Percentiles rank a stretch among this genome's conserved stretches.
Conservation (phyloP, 2,329 filamentous ascomycete genomes). For the Arthrobotrys sphaeroides region DNA sequence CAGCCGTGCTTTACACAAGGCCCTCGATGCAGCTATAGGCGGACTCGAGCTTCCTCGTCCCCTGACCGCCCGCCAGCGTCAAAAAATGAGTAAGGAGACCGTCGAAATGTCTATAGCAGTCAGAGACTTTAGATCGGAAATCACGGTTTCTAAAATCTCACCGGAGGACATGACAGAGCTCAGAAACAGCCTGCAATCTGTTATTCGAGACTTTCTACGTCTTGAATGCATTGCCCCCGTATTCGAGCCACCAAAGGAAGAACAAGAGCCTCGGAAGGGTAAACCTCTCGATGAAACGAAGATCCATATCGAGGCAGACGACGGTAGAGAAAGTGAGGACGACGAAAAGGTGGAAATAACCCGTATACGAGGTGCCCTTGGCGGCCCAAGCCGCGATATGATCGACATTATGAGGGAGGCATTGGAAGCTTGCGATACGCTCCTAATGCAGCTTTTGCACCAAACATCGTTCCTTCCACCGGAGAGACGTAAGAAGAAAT, state of each 20-base stretch:
- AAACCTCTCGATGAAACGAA: constrained; percentile 31
- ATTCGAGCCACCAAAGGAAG: constrained; percentile 60
- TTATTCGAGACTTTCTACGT: constrained; percentile 67
- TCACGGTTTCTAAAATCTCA: constrained; percentile 67
- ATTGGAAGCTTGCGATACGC: constrained; percentile 65
- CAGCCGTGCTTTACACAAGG: constrained; percentile 56
- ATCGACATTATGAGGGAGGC: constrained; percentile 64
- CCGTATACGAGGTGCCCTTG: constrained; percentile 61
- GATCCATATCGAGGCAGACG: constrained; percentile 30
- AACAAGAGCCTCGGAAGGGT: constrained; percentile 6
- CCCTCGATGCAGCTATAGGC: constrained; percentile 57
- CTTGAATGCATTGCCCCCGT: constrained; percentile 66
- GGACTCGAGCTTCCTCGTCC: constrained; percentile 61
- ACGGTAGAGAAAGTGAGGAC: constrained; percentile 53
- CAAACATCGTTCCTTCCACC: constrained; percentile 39
- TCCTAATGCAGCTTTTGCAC: constrained; percentile 65
- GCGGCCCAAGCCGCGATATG: constrained; percentile 64
- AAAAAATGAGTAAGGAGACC: constrained; percentile 66
- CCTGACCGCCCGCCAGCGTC: constrained; percentile 61
- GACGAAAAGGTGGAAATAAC: constrained; percentile 30
- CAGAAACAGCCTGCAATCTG: constrained; percentile 68
- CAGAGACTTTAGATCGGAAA: constrained; percentile 68
- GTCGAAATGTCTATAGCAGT: constrained; percentile 69
- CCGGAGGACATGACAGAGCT: constrained; percentile 66
- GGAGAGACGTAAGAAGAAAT: constrained; percentile 6